Base-by-base conservation (phyloP, 2,329 filamentous ascomycete genomes). In the Cladosporium cucumerinum region DNA sequence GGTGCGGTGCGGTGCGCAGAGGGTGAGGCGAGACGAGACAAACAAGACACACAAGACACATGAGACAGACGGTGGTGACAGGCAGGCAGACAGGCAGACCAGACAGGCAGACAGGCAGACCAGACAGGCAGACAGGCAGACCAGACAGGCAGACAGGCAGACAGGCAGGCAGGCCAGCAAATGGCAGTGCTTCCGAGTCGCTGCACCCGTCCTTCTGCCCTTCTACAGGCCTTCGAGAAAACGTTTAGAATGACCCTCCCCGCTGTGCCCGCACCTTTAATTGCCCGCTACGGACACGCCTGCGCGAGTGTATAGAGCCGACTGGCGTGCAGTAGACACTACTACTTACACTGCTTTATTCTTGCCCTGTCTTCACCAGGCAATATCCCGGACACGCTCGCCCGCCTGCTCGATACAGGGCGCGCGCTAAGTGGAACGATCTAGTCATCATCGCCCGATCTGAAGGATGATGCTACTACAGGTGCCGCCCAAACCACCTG, bases 391-490 rank as follows among this genome's bases (percentile, higher is more conserved):
- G 54, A 14, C n/a, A 0, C 32, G 26, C 54, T 57, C 54, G 54
- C 30, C 14, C 16, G 55, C 4, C 21, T 36, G 55, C 55, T 58
- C 55, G 34, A 28, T 58, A 58, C 14, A 18, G 6, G 28, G 23
- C 51, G 30, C 51, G 23, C 51, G 30, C 51, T 18, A 39, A 34
- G 54, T 58, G 34, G 49, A 26, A 32, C 51, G 32, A 54, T 34
- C 60, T 46, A 55, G 25, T 39, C n/a, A 54, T 36, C 48, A 62
- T 62, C 60, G 49, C 14, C 51, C 49, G 60, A 62, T 62, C 60
- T 46, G 60, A 61, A 61, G 59, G 59, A 61, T 61, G 59, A n/a
- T n/a, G n/a, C n/a, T n/a, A n/a, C 46, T 28, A 28, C 59, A 61
- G 51, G 11, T 54, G 51, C 51, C 51, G 51, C 51, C 51, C 30